Evolutionary conservation across 352 stramenopile genomes (phyloP).

Genomic region (Globisporangium nunn): DNA sequence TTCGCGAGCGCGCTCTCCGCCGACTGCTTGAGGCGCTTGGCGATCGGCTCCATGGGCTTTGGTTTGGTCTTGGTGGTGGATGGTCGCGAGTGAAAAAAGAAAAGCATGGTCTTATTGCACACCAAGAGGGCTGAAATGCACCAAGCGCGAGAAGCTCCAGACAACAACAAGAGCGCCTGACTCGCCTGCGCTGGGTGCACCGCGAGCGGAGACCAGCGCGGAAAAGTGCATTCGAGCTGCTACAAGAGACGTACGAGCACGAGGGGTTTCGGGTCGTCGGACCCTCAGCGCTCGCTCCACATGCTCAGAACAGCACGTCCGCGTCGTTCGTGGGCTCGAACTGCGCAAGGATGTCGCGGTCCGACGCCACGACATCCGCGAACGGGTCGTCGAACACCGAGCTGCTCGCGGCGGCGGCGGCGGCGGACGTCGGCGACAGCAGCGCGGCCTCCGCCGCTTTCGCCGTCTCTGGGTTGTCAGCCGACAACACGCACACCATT

Average conservation of each 20-base stretch:
- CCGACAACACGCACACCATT: neutral
- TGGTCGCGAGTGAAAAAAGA: no score
- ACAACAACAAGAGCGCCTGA: no score
- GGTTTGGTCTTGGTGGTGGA: no score
- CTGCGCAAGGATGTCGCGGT: conserved; percentile 76
- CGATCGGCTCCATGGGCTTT: conserved; percentile 60
- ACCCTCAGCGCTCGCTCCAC: neutral
- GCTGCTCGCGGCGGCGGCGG: conserved; percentile 9
- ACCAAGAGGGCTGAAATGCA: neutral
- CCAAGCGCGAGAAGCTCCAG: no score
- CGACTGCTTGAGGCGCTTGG: conserved; percentile 76
- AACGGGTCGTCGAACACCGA: conserved; percentile 57
- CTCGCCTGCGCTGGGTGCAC: no score
- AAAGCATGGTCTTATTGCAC: no score
- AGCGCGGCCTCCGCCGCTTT: conserved; percentile 11
- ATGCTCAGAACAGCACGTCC: conserved; percentile 73
- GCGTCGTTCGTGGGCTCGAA: conserved; percentile 67
- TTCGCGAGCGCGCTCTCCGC: conserved; percentile 42
- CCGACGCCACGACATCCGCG: conserved; percentile 56
- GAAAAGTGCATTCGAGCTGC: neutral
- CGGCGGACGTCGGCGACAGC: conserved; percentile 9
- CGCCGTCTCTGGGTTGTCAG: conserved; percentile 4
- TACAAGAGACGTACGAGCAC: no score
- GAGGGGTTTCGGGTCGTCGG: neutral
- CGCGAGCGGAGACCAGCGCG: neutral